Percentiles rank a stretch among this genome's conserved stretches.
Conservation (phyloP, 2,329 filamentous ascomycete genomes). For the Thielaviopsis cerberus region DNA sequence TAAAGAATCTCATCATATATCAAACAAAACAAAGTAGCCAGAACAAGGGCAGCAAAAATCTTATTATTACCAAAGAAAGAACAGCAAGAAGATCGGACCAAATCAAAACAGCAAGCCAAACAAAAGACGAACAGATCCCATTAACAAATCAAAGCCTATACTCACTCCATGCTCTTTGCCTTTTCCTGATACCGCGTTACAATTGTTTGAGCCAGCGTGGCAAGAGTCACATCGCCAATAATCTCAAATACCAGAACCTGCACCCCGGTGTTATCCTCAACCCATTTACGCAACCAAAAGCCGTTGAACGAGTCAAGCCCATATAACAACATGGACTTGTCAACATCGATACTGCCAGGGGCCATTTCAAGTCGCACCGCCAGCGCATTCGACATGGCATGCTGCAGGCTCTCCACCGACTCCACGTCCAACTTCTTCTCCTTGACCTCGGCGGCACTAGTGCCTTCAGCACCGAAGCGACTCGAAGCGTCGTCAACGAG, state of each 20-base stretch:
- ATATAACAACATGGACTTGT: conserved; percentile 25
- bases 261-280: conserved; percentile 25
- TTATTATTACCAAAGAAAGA: background rate
- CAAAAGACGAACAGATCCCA: background rate
- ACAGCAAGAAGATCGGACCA: background rate
- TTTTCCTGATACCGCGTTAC: conserved; percentile 13
- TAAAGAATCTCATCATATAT: too few species aligned
- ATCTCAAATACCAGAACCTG: conserved; percentile 31
- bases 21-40: too few species aligned
- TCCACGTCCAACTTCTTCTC: conserved; percentile 11
- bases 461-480: background rate
- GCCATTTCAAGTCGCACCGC: conserved; percentile 25
- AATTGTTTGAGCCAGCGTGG: conserved; percentile 21
- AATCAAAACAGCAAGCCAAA: background rate
- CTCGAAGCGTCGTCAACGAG: conserved; percentile 24
- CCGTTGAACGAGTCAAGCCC: conserved; percentile 35
- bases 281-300: conserved; percentile 34
- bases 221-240: conserved; percentile 24
- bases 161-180: background rate
- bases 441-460: conserved; percentile 12
- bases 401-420: conserved; percentile 20
- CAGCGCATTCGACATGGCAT: conserved; percentile 15
- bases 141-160: background rate
- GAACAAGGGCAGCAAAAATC: too few species aligned
- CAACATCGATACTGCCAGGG: conserved; percentile 25